Conservation (phyloP, 192 early-diverging fungal species). For the Anaeromyces robustus region DNA sequence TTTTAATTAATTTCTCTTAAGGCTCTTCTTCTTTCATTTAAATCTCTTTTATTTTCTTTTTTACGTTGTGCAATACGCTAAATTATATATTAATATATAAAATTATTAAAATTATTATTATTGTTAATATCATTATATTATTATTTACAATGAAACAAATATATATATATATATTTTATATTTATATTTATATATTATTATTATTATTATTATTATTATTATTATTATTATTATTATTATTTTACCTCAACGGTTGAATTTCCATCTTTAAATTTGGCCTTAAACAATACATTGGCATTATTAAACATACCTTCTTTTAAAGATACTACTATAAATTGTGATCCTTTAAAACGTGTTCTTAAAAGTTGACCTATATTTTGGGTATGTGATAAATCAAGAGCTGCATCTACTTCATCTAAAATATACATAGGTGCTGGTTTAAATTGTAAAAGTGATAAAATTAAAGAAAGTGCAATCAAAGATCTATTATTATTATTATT, state of each 20-base stretch:
- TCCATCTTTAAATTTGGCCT: slow-evolving; percentile 84
- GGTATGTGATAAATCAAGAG: slow-evolving; percentile 92
- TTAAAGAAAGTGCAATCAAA: slow-evolving; percentile 87
- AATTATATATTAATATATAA: neutral
- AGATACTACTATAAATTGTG: slow-evolving; percentile 96
- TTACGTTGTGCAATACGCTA: neutral
- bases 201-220: neutral
- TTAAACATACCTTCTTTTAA: slow-evolving; percentile 99
- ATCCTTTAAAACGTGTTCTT: slow-evolving; percentile 79
- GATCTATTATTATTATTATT: slow-evolving; percentile 33
- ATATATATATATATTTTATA: no score
- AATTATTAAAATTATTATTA: neutral
- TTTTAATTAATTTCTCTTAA: neutral
- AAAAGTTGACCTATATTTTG: slow-evolving; percentile 96
- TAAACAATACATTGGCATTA: slow-evolving; percentile 94
- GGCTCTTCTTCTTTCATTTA: neutral
- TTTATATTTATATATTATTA: no score
- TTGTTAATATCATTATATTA: no score
- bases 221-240: no score
- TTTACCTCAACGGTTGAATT: slow-evolving; percentile 75
- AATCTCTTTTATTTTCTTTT: neutral
- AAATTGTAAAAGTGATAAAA: slow-evolving; percentile 88
- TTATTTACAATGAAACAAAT: no score
- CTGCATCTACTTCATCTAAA: slow-evolving; percentile 96
- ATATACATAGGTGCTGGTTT: slow-evolving; percentile 99